Evolutionary conservation across 2,329 filamentous ascomycete species (phyloP).

Genomic region (Colletotrichum lentis): DNA sequence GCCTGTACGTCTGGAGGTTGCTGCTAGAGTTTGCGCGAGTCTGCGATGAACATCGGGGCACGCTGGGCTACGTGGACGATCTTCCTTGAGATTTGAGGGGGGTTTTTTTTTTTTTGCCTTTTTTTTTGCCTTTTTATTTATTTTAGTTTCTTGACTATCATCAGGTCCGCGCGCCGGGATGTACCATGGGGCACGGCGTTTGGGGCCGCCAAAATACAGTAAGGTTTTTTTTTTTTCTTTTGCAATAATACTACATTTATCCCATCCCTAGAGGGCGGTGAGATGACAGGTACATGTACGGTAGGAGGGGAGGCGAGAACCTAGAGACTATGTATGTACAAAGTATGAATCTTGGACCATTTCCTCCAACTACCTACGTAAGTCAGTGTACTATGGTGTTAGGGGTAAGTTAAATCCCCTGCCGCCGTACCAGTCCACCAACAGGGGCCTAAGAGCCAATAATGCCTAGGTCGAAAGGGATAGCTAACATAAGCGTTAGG

Average conservation of each 20-base stretch:
- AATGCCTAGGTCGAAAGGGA: too few relatives aligned
- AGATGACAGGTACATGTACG: background rate
- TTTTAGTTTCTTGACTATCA: background rate
- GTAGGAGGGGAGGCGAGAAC: background rate
- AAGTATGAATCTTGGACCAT: background rate
- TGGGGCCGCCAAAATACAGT: background rate
- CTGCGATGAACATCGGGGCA: conserved; percentile 55
- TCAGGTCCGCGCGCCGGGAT: background rate
- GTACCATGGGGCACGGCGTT: conserved; percentile 9
- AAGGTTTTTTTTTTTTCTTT: background rate
- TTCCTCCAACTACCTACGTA: background rate
- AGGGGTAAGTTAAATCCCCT: too few relatives aligned
- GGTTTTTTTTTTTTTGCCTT: too few relatives aligned
- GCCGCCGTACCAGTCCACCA: too few relatives aligned
- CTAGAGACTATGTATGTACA: background rate
- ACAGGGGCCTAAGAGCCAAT: too few relatives aligned
- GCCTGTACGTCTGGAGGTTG: conserved; percentile 70
- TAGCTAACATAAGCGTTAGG: too few relatives aligned
- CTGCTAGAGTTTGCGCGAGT: conserved; percentile 66
- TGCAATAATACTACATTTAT: background rate
- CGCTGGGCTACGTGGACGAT: conserved; percentile 56
- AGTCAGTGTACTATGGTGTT: too few relatives aligned
- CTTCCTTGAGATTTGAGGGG: conserved; percentile 40
- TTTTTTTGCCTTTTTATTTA: too few relatives aligned
- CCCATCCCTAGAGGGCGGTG: too few relatives aligned